Evolutionary conservation across 257 asterid genomes (phyloP).

Genomic region (Mentha longifolia): DNA sequence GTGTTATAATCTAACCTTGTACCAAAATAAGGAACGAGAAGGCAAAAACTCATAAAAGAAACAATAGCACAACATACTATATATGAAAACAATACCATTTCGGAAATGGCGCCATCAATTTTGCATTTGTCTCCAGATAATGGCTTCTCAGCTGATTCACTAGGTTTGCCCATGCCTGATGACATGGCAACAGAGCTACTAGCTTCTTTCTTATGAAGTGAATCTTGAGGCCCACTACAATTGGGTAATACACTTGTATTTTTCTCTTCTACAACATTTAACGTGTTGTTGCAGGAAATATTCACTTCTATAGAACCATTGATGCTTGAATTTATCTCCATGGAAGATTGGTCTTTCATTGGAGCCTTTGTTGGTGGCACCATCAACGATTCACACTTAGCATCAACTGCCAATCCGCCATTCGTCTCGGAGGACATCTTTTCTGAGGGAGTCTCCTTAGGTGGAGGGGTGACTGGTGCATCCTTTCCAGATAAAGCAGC

Average conservation of each 20-base stretch:
- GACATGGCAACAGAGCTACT: constrained; percentile 31
- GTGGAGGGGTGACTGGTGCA: constrained; percentile 27
- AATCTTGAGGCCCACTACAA: constrained; percentile 28
- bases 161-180: constrained; percentile 33
- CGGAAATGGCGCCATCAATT: constrained; percentile 31
- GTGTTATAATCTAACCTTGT: not conserved
- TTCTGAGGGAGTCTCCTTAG: constrained; percentile 39
- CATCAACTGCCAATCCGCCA: constrained; percentile 26
- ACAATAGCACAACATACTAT: not conserved
- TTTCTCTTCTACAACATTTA: constrained; percentile 33
- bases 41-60: not conserved
- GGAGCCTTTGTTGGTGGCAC: constrained; percentile 39
- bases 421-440: constrained; percentile 30
- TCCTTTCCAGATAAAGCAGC: constrained; percentile 41
- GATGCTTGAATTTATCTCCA: constrained; percentile 20
- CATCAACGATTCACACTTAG: constrained; percentile 32
- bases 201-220: constrained; percentile 39
- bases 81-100: constrained; percentile 46
- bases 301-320: constrained; percentile 34
- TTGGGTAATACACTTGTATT: constrained; percentile 38
- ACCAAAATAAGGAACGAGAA: constrained; percentile 11
- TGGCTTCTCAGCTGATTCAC: constrained; percentile 31
- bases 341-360: constrained; percentile 30
- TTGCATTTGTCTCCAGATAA: constrained; percentile 35
- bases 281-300: constrained; percentile 27